Conservation (phyloP, 2,329 filamentous ascomycete genomes). For the Diaporthe helianthi region DNA sequence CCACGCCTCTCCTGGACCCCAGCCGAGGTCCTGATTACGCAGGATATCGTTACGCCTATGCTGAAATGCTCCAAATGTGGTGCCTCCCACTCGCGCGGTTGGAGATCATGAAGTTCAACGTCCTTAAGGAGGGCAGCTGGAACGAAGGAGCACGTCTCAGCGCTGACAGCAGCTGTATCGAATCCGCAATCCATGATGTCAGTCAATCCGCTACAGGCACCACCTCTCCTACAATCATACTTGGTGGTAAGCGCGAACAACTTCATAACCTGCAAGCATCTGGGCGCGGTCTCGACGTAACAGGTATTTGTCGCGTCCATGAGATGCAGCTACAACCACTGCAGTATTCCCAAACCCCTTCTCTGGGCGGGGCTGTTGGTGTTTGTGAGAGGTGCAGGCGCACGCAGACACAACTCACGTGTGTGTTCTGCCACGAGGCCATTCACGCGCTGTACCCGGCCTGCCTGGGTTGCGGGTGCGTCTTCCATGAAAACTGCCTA, state of each 20-base stretch:
- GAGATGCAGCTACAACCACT: conserved; percentile 68
- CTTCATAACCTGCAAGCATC: conserved; percentile 58
- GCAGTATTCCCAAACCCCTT: conserved; percentile 50
- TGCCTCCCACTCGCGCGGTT: conserved; percentile 66
- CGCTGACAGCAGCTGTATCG: conserved; percentile 44
- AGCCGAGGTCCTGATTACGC: conserved; percentile 57
- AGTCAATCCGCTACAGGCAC: conserved; percentile 46
- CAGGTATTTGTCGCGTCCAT: conserved; percentile 67
- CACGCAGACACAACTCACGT: conserved; percentile 63
- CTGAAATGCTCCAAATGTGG: conserved; percentile 74
- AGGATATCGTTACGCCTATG: conserved; percentile 70
- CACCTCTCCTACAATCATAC: conserved; percentile 53
- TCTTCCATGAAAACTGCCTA: conserved; percentile 65
- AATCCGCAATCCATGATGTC: conserved; percentile 44
- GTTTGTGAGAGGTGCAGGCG: conserved; percentile 59
- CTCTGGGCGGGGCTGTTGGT: conserved; percentile 56
- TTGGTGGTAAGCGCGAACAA: conserved; percentile 61
- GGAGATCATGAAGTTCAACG: conserved; percentile 74
- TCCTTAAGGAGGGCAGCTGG: conserved; percentile 57
- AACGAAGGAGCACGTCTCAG: conserved; percentile 34
- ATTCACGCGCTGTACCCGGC: conserved; percentile 66
- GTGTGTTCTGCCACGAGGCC: conserved; percentile 68
- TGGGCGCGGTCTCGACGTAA: conserved; percentile 66
- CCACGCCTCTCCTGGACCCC: conserved; percentile 63
- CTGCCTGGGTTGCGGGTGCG: conserved; percentile 69